These are phyloP conservation scores for Porodaedalea pini DNA, from an alignment of 1,284 basidiomycete genomes.

Conservation along the genomic window DNA sequence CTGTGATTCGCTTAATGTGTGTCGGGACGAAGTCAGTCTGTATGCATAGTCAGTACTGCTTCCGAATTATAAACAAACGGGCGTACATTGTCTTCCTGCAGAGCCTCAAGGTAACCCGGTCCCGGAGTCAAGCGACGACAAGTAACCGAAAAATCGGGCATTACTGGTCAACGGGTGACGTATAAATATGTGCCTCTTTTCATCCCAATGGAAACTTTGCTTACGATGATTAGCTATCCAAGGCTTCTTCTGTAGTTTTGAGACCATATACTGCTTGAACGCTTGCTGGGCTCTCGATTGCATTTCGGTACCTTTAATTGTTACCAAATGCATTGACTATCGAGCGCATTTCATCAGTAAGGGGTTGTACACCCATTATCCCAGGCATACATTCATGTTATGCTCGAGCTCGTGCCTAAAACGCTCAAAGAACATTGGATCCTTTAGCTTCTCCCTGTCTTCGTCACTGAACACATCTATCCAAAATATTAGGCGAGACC, in stretches of 20 bases:
- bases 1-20: constrained; percentile 47
- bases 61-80: not conserved
- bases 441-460: constrained; percentile 47
- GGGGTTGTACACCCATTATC: not conserved
- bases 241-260: constrained; percentile 51
- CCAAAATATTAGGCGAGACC: not conserved
- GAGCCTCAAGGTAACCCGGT: constrained; percentile 60
- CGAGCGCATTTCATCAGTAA: not conserved
- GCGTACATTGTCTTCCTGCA: constrained; percentile 55
- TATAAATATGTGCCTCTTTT: no score
- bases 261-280: constrained; percentile 47
- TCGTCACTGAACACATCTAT: constrained; percentile 50
- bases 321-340: constrained; percentile 45
- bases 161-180: constrained; percentile 40
- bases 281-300: constrained; percentile 37
- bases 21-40: constrained; percentile 54
- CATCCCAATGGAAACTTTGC: no score
- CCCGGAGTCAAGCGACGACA: constrained; percentile 63
- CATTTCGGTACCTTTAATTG: constrained; percentile 40
- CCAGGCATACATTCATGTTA: constrained; percentile 47
- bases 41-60: not conserved
- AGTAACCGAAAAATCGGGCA: constrained; percentile 56
- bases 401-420: constrained; percentile 50
- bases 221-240: constrained; percentile 55
- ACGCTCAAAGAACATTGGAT: constrained; percentile 45